phyloP scores from a whole-genome alignment of 257 asterid genomes.

The Scutellaria barbata region DNA sequence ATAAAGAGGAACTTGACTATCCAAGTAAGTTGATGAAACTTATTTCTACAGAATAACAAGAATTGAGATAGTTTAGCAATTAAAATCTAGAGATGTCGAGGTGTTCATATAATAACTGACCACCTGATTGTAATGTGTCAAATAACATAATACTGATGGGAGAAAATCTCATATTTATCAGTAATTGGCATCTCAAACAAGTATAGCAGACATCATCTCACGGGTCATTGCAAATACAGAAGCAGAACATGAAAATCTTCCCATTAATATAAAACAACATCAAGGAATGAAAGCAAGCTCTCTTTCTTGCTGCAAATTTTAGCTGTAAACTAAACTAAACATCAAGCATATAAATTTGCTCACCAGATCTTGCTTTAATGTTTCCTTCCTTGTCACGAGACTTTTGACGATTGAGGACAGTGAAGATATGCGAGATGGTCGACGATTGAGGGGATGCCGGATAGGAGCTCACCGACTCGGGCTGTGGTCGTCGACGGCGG shows the following conservation, averaged over 20 bases:
- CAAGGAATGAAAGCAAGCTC: too few relatives aligned
- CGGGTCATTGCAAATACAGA: neutral
- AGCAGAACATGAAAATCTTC: constrained; percentile 11
- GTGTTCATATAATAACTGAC: neutral
- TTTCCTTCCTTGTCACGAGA: too few relatives aligned
- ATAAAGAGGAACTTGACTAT: neutral
- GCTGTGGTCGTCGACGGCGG: too few relatives aligned
- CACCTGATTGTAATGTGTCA: neutral
- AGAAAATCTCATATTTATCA: constrained; percentile 1
- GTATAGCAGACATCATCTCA: neutral
- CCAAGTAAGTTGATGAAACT: neutral
- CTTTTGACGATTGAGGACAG: too few relatives aligned
- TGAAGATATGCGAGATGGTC: too few relatives aligned
- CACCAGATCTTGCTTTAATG: too few relatives aligned
- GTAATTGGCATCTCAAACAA: constrained; percentile 12
- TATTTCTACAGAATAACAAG: neutral
- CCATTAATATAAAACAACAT: too few relatives aligned
- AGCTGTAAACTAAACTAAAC: too few relatives aligned
- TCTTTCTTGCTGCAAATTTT: too few relatives aligned
- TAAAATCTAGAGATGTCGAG: neutral
- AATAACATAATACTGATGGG: neutral
- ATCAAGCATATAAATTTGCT: too few relatives aligned
- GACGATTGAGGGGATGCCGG: too few relatives aligned
- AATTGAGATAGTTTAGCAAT: neutral
- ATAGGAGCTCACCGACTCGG: too few relatives aligned